Conservation (phyloP, 352 stramenopile genomes). For the Pythium oligandrum region DNA sequence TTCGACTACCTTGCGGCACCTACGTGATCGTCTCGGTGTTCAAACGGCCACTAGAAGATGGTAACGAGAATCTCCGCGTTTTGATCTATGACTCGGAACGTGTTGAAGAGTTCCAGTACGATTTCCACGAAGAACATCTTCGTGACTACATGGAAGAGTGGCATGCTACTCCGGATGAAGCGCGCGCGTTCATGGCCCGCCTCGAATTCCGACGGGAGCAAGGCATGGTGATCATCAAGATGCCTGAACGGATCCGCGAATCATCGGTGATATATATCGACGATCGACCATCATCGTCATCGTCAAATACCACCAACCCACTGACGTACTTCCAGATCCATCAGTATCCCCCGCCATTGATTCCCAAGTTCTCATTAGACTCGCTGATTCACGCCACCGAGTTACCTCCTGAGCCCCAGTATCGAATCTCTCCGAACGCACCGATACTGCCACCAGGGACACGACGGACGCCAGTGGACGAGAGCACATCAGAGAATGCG, state of each 20-base stretch:
- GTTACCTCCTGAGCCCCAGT: slow-evolving; percentile 19
- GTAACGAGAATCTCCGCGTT: slow-evolving; percentile 64
- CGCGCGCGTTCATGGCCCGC: slow-evolving; percentile 36
- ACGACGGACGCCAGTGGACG: too few species aligned
- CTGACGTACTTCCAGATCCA: too few species aligned
- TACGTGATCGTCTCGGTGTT: slow-evolving; percentile 72
- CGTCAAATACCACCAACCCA: too few species aligned
- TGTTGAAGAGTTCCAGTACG: slow-evolving; percentile 74
- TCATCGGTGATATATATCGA: too few species aligned
- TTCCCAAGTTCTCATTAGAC: neutral
- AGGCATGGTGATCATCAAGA: slow-evolving; percentile 60
- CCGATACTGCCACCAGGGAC: slow-evolving; percentile 5
- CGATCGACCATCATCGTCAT: too few species aligned
- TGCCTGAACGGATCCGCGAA: slow-evolving; percentile 35
- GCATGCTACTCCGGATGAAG: slow-evolving; percentile 31
- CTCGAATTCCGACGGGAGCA: slow-evolving; percentile 61
- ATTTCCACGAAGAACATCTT: slow-evolving; percentile 63
- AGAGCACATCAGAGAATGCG: too few species aligned
- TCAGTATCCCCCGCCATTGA: too few species aligned
- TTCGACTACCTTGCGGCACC: slow-evolving; percentile 46
- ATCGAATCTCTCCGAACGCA: slow-evolving; percentile 17
- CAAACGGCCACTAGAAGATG: slow-evolving; percentile 59
- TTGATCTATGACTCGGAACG: slow-evolving; percentile 70
- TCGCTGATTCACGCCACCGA: slow-evolving; percentile 4
- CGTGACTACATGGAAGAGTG: slow-evolving; percentile 43